Conservation (phyloP, 331 rosid species). For the Malus hybrid region DNA sequence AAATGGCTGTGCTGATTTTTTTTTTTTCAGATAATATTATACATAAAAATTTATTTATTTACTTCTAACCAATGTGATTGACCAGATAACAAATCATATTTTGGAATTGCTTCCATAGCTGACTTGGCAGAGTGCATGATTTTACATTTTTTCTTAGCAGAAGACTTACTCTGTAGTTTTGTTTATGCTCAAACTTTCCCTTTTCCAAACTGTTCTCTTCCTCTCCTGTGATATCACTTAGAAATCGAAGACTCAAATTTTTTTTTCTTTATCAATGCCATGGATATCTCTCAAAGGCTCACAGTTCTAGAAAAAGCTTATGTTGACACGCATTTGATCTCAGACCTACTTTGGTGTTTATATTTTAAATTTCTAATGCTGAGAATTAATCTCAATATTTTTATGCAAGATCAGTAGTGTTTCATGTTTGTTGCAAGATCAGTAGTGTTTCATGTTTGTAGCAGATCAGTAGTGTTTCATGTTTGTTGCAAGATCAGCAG, state of each 20-base stretch:
- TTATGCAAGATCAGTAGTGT: too few relatives aligned
- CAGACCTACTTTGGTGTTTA: background rate
- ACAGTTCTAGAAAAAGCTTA: background rate
- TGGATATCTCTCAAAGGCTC: background rate
- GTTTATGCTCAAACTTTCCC: background rate
- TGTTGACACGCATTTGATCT: background rate
- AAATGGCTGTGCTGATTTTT: background rate
- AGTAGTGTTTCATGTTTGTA: background rate
- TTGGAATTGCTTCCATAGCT: background rate
- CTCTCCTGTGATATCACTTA: background rate
- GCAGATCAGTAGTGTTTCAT: too few relatives aligned
- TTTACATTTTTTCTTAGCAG: background rate
- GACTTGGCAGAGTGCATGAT: background rate
- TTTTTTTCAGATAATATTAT: background rate
- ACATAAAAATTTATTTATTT: too few relatives aligned
- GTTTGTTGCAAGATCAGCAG: background rate
- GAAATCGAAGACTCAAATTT: background rate
- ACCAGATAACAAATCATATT: background rate
- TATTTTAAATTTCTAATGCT: background rate
- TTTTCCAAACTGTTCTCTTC: background rate
- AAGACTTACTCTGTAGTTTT: background rate
- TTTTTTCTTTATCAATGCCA: background rate
- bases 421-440: background rate
- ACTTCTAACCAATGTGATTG: background rate
- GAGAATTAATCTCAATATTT: background rate